Evolutionary conservation across 257 asterid species (phyloP).

Genomic region (Misopates orontium): DNA sequence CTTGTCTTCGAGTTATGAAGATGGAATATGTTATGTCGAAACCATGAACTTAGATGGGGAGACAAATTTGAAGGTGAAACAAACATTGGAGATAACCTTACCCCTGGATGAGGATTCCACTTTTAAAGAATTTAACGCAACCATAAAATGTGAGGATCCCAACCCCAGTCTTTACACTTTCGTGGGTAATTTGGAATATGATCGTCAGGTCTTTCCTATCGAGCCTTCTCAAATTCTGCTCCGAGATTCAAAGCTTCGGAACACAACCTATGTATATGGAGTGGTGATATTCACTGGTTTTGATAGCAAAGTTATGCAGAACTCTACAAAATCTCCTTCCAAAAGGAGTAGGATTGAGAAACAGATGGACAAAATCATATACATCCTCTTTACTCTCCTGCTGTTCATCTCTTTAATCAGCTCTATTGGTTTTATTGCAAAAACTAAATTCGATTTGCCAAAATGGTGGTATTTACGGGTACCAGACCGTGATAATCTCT

Average conservation of each 20-base stretch:
- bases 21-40: constrained; percentile 86
- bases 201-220: constrained; percentile 62
- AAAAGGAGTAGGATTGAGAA: constrained; percentile 88
- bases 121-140: constrained; percentile 54
- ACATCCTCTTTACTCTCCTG: constrained; percentile 67
- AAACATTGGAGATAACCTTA: constrained; percentile 69
- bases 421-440: constrained; percentile 73
- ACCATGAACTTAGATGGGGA: constrained; percentile 97
- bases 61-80: constrained; percentile 86
- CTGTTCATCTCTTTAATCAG: constrained; percentile 64
- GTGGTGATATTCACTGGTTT: constrained; percentile 89
- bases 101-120: constrained; percentile 47
- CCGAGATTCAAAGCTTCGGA: constrained; percentile 78
- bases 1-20: constrained; percentile 86
- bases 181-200: constrained; percentile 74
- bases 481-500: constrained; percentile 49
- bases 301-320: constrained; percentile 90
- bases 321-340: constrained; percentile 86
- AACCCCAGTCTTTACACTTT: constrained; percentile 79
- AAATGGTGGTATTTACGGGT: constrained; percentile 79
- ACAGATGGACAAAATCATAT: constrained; percentile 84
- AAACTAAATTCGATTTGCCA: constrained; percentile 56
- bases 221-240: constrained; percentile 84
- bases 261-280: constrained; percentile 78
- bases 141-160: constrained; percentile 87